phyloP scores from a whole-genome alignment of 1,284 basidiomycete species.

The Ganoderma boninense region DNA sequence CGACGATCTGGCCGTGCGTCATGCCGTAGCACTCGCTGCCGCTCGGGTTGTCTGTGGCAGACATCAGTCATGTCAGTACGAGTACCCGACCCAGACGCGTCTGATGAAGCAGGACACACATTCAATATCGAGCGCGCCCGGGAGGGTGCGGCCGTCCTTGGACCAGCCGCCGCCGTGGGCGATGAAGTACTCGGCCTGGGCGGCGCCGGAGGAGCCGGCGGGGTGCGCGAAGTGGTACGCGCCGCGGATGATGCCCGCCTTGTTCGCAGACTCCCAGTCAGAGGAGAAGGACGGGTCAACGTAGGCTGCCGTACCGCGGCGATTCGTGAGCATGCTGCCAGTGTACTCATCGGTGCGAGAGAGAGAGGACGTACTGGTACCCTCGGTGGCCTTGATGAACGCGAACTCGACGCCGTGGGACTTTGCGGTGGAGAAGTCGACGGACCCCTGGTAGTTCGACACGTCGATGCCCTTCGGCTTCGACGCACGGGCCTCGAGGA shows the following conservation, averaged over 20 bases:
- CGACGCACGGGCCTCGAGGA: slow-evolving; percentile 47
- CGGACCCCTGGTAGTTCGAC: slow-evolving; percentile 58
- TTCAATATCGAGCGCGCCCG: slow-evolving; percentile 73
- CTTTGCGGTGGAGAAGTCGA: slow-evolving; percentile 64
- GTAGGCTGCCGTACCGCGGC: slow-evolving; percentile 48
- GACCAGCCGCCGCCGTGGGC: slow-evolving; percentile 73
- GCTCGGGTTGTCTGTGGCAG: slow-evolving; percentile 58
- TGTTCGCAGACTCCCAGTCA: slow-evolving; percentile 64
- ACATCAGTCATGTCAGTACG: background rate
- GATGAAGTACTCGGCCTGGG: no score
- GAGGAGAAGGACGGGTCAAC: slow-evolving; percentile 52
- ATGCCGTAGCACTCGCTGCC: slow-evolving; percentile 65
- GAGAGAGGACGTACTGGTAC: slow-evolving; percentile 52
- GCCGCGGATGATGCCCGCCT: slow-evolving; percentile 63
- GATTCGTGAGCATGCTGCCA: no score
- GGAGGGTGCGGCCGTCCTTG: slow-evolving; percentile 66
- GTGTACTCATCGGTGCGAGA: slow-evolving; percentile 1
- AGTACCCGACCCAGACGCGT: no score
- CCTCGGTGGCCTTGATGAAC: slow-evolving; percentile 79
- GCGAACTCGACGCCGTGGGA: slow-evolving; percentile 67
- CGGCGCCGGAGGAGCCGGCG: slow-evolving; percentile 58
- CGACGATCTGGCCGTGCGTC: no score
- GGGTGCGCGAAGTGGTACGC: slow-evolving; percentile 70
- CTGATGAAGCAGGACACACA: no score
- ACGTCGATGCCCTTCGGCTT: slow-evolving; percentile 62